These are phyloP conservation scores for Silene noctiflora DNA, from an alignment of 179 eudicot species.

Conservation along the genomic window DNA sequence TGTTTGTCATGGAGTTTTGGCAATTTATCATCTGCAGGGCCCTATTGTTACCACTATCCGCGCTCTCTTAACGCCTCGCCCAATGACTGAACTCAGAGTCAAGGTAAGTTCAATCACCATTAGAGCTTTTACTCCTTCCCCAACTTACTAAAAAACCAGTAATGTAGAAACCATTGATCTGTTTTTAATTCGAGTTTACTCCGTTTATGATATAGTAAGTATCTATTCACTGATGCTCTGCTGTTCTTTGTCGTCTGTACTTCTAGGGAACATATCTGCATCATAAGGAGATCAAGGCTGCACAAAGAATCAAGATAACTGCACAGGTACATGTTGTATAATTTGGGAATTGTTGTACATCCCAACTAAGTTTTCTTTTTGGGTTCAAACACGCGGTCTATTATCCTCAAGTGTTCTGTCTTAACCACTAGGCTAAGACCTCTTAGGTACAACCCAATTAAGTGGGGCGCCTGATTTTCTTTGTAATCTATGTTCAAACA, in stretches of 20 bases:
- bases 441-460: no score
- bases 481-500: no score
- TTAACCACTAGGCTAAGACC: no score
- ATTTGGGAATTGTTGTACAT: background rate
- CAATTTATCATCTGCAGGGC: constrained; percentile 39
- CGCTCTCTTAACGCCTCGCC: constrained; percentile 88
- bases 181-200: no score
- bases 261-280: constrained; percentile 79
- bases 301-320: constrained; percentile 93
- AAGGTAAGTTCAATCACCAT: constrained; percentile 43
- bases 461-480: no score
- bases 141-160: no score
- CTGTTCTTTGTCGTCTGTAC: constrained; percentile 3
- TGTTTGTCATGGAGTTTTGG: background rate
- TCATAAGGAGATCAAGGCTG: constrained; percentile 93
- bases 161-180: no score
- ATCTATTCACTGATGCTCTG: background rate
- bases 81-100: constrained; percentile 92
- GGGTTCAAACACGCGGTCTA: no score
- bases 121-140: no score
- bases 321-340: constrained; percentile 57
- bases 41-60: constrained; percentile 81
- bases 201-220: background rate
- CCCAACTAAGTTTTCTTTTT: no score
- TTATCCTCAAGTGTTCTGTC: no score